Evolutionary conservation across 2,329 filamentous ascomycete species (phyloP), one percentile per base, ranked within the genome.

Genomic region (Phoma sp.): DNA sequence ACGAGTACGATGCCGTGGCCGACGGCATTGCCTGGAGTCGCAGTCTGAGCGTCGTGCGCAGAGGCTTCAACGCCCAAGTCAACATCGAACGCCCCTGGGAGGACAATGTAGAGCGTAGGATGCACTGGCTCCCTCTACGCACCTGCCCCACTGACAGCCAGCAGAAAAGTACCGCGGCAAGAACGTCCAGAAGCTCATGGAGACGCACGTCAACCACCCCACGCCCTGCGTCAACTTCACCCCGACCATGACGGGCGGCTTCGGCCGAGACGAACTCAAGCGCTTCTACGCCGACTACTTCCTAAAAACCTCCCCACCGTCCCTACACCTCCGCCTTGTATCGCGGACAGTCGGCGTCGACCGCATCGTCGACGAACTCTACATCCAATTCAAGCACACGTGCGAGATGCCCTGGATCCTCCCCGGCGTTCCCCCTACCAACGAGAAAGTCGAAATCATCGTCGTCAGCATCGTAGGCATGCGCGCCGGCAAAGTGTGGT

Each of bases 11-110:
- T 60, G 78, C 81, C 9, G 78, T 89, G 3, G 82, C 83, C 0
- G 84, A 88, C 1, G 82, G 83, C n/a, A 67, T 92, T 19, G 88
- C 89, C 0, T 92, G 87, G 82, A 85, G 82, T n/a, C 80, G 90
- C 7, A 87, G 85, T 32, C 67, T 93, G 53, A 78, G 79, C 1
- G 74, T 80, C 0, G 78, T 90, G 32, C 80, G 86, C 36, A 82
- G 81, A 56, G 88, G 85, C 0, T 90, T 92, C 66, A 70, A 75
- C 15, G 71, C 78, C 15, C 78, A 81, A 54, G 74, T 77, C 2
- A 72, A 80, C 38, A 59, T 81, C n/a, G 80, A 81, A 61, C 67
- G 72, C 8, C 67, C 76, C 6, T 75, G 78, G 66, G 80, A 82
- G 47, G 72, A 78, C 21, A 74, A 76, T 41, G 67, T 71, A 47